Conservation (phyloP, 2,329 filamentous ascomycete species). For the Aspergillus sp. region DNA sequence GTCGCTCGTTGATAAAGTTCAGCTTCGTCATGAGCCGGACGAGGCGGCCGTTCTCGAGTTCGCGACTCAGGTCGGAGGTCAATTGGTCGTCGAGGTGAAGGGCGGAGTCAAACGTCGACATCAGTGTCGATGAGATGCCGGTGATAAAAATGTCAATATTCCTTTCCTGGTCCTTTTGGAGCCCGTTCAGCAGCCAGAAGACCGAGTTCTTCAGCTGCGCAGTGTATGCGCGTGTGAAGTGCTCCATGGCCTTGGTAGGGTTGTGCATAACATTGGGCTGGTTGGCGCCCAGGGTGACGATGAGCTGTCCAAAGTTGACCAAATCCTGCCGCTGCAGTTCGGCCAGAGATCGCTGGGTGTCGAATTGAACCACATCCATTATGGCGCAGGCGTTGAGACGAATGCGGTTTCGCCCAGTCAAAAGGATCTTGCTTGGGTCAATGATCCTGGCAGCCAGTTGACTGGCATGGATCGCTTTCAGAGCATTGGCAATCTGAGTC, state of each 20-base stretch:
- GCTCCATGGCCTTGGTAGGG: constrained; percentile 70
- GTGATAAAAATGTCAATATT: constrained; percentile 75
- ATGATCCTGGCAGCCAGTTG: constrained; percentile 84
- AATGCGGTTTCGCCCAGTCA: constrained; percentile 88
- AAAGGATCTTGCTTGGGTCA: constrained; percentile 81
- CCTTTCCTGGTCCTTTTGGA: constrained; percentile 64
- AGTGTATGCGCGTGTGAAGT: constrained; percentile 75
- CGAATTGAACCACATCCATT: constrained; percentile 84
- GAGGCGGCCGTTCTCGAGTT: constrained; percentile 86
- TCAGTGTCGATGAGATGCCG: constrained; percentile 75
- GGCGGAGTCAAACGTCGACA: constrained; percentile 72
- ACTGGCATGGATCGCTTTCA: constrained; percentile 80
- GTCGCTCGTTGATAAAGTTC: constrained; percentile 84
- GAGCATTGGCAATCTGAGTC: constrained; percentile 82
- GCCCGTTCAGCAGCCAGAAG: constrained; percentile 74
- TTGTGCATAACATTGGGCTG: constrained; percentile 63
- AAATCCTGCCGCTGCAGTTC: constrained; percentile 90
- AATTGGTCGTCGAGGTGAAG: constrained; percentile 79
- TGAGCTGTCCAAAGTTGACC: constrained; percentile 76
- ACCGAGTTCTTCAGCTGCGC: constrained; percentile 76
- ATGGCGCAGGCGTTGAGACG: constrained; percentile 86
- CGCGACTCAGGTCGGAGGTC: constrained; percentile 69
- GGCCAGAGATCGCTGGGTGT: constrained; percentile 65
- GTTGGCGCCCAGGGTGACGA: constrained; percentile 79
- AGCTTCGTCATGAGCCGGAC: constrained; percentile 82